Base-by-base conservation (phyloP, 257 asterid species). In the Leonotis leonurus region DNA sequence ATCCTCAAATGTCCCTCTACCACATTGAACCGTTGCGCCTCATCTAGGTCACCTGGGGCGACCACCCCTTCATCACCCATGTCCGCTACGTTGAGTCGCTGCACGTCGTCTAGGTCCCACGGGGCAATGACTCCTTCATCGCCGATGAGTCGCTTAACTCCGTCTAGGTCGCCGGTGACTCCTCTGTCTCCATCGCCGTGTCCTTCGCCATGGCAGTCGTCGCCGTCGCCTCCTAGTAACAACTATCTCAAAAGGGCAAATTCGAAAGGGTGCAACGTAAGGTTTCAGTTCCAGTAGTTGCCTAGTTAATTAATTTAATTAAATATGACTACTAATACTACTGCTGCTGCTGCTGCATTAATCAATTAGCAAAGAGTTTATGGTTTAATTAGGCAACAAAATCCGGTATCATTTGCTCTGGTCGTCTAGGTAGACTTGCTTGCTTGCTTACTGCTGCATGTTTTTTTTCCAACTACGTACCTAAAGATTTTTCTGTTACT, bases 241-340 rank as follows among this genome's bases (percentile, higher is more conserved):
- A 21, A 37, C 4, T 13, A 59, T 24, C 71, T 89, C 44, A 83
- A 50, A 55, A 69, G 92, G 72, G 95, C 94, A 45, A 89, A 87
- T 65, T 89, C 94, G 5, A 87, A 85, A 64, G 95, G 95, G 60
- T 74, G 24, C 81, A 89, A 85, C 40, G 95, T 89, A 17, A 76
- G 81, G 26, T 89, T 89, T 50, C 69, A 82, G 55, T 82, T 70
- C 32, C 70, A 53, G 2, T 24, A 50, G 55, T 10, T 50, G 56
- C 30, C 33, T 24, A 50, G 56, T 21, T 10, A 25, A 48, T 40
- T 40, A 70, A 60, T 27, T 13, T 67, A 39, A 24, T 46, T 59
- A 52, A 4, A 30, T 6, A 30, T 6, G 35, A 8, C 0, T 29
- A 2, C 6, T 6, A 27, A 2, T 6, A 27, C 52, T 16, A 4